Evolutionary conservation across 495 filamentous ascomycete species (phyloP).

Genomic region (Immersiella caudata): DNA sequence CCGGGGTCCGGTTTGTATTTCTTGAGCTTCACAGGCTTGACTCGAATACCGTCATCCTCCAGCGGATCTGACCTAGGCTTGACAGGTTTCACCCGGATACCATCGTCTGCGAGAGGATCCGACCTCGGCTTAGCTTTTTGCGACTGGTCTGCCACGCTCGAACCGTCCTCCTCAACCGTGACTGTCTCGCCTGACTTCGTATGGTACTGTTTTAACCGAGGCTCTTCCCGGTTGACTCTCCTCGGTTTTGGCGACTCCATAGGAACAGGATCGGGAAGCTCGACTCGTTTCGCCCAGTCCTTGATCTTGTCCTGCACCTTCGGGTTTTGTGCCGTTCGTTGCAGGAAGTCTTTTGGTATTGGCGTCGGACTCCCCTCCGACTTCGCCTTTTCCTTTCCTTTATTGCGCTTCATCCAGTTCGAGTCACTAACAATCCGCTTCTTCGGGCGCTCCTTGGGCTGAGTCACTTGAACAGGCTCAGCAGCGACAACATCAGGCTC

Average conservation of each 20-base stretch:
- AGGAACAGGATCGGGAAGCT: constrained; percentile 37
- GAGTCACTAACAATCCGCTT: constrained; percentile 82
- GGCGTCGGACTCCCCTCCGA: constrained; percentile 36
- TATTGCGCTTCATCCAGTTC: constrained; percentile 66
- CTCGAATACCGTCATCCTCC: constrained; percentile 32
- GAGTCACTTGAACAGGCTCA: constrained; percentile 19
- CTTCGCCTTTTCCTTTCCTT: constrained; percentile 53
- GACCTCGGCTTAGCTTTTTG: constrained; percentile 21
- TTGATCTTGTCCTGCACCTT: constrained; percentile 53
- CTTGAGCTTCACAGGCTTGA: constrained; percentile 14
- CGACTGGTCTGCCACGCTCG: constrained; percentile 23
- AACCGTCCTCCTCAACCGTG: constrained; percentile 35
- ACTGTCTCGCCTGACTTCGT: constrained; percentile 35
- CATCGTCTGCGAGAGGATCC: constrained; percentile 27
- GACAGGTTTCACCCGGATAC: constrained; percentile 28
- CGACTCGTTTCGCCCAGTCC: constrained; percentile 54
- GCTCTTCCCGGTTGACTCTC: background rate
- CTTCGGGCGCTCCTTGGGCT: constrained; percentile 53
- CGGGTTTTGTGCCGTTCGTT: constrained; percentile 51
- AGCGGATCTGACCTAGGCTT: constrained; percentile 26
- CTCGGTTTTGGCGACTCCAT: background rate
- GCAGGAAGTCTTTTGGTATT: constrained; percentile 57
- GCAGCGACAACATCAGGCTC: background rate
- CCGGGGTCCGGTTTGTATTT: constrained; percentile 5
- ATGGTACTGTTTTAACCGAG: constrained; percentile 31